Evolutionary conservation across 257 asterid genomes (phyloP), one percentile per base, ranked within the genome.

Genomic region (Echites panduratus): DNA sequence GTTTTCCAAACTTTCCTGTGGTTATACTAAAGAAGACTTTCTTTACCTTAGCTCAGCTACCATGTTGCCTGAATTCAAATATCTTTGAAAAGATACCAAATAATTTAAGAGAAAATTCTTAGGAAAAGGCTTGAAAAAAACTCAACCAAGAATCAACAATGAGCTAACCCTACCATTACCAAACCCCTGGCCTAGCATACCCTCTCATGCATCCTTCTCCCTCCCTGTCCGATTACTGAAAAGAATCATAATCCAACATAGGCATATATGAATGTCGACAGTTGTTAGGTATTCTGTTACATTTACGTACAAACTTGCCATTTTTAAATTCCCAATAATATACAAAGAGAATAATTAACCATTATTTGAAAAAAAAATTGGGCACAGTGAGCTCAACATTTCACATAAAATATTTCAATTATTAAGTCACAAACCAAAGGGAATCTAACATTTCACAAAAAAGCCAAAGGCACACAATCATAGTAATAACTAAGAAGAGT

Each of bases 261-360:
- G n/a, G 48, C 24, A 27, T 10, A 49, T 43, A 73, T 61, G 9
- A 47, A 61, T 58, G 50, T 62, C 16, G 32, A 73, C 76, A 9
- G 76, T 72, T 72, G 63, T 29, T 62, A 62, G 76, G 63, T 62
- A 73, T 47, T 48, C 48, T 5, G 58, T 17, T 52, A 7, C 20
- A 20, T 1, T 9, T 52, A 52, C 58, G 1, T 19, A 52, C 8
- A 40, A 40, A 40, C 0, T 43, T 6, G 47, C 26, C 26, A 17
- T 17, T 52, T 52, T 7, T 52, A 17, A 52, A 52, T 52, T 52
- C 24, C 20, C 11, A 52, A 52, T 52, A 52, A 19, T 52, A 20
- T 52, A 52, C 20, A 52, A 52, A 52, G 9, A n/a, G 58, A 52
- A 52, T 43, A 43, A 52, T 7, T 52, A 8, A 17, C 20, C 6